Percentiles rank a stretch among this genome's conserved stretches.
Evolutionary conservation across 2,329 filamentous ascomycete genomes (phyloP).

Genomic region (Phaeomoniella chlamydospora): DNA sequence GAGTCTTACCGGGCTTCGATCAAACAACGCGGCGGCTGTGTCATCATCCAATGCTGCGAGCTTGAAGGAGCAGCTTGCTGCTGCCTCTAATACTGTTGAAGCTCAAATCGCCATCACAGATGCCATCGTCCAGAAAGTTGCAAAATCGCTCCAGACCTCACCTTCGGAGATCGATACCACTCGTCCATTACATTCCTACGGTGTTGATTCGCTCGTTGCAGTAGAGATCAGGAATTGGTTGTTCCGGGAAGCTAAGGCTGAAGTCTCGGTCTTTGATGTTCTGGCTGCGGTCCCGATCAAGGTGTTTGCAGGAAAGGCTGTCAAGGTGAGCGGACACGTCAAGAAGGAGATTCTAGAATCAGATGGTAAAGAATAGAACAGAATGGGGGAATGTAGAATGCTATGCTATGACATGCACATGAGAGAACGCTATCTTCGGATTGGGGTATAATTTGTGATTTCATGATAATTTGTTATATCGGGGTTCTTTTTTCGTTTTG

Average conservation of each 20-base stretch:
- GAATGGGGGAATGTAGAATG: no score
- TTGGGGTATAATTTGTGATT: no score
- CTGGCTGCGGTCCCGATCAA: slow-evolving; percentile 11
- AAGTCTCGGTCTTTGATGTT: slow-evolving; percentile 16
- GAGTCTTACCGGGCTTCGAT: no score
- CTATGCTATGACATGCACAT: no score
- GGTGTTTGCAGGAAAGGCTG: slow-evolving; percentile 11
- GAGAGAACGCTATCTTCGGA: no score
- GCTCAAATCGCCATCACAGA: slow-evolving; percentile 2
- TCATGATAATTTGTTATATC: no score
- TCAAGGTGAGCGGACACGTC: slow-evolving; percentile 7
- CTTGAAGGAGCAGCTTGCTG: slow-evolving; percentile 4
- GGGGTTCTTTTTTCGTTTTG: no score
- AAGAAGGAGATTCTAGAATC: not conserved
- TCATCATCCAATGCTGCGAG: not conserved
- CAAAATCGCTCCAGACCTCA: slow-evolving; percentile 3
- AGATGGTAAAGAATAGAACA: no score
- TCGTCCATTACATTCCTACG: slow-evolving; percentile 8
- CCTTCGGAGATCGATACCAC: slow-evolving; percentile 10
- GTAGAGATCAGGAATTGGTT: slow-evolving; percentile 16
- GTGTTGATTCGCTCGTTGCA: slow-evolving; percentile 15
- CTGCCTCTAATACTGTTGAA: slow-evolving; percentile 3
- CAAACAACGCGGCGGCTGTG: no score
- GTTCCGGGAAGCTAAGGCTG: slow-evolving; percentile 13
- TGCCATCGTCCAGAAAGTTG: slow-evolving; percentile 3